A percentile compares a stretch with the other conserved stretches of the same genome.
These are phyloP conservation scores for Clathrospora elynae DNA, from an alignment of 2,329 filamentous ascomycete species.

Conservation along the genomic window DNA sequence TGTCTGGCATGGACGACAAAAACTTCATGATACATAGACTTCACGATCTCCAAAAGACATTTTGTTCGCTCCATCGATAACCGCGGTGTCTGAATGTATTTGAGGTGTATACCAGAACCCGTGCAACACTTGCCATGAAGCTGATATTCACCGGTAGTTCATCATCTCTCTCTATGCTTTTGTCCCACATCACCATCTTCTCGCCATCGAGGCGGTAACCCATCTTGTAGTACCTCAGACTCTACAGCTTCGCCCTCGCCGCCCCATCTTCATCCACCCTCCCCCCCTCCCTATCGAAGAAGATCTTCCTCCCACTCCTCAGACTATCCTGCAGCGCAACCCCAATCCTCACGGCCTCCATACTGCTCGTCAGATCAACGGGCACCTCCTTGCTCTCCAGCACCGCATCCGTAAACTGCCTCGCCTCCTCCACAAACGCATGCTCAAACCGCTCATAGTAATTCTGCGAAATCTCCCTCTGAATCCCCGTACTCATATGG, in stretches of 20 bases:
- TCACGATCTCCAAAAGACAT: neutral
- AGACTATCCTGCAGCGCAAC: conserved; percentile 55
- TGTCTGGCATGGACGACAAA: neutral
- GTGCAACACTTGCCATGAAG: too few species aligned
- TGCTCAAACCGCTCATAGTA: conserved; percentile 68
- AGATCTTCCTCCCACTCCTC: conserved; percentile 53
- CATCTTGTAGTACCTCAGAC: too few species aligned
- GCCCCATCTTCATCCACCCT: conserved; percentile 46
- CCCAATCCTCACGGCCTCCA: conserved; percentile 66
- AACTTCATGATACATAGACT: neutral
- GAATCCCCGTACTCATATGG: conserved; percentile 59
- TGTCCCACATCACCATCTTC: too few species aligned
- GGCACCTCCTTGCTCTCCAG: conserved; percentile 62
- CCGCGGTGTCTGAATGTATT: too few species aligned
- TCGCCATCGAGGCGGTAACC: too few species aligned
- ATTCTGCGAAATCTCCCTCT: conserved; percentile 63
- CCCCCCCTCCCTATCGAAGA: conserved; percentile 62
- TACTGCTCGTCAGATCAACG: conserved; percentile 62
- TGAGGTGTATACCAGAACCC: too few species aligned
- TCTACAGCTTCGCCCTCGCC: conserved; percentile 45
- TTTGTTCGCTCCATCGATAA: neutral
- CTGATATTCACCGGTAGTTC: too few species aligned
- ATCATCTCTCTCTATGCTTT: too few species aligned
- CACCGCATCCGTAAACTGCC: conserved; percentile 65
- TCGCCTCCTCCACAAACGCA: conserved; percentile 67